These are phyloP conservation scores for Lactarius akahatsu DNA, from an alignment of 768 basidiomycete species.

Conservation along the genomic window DNA sequence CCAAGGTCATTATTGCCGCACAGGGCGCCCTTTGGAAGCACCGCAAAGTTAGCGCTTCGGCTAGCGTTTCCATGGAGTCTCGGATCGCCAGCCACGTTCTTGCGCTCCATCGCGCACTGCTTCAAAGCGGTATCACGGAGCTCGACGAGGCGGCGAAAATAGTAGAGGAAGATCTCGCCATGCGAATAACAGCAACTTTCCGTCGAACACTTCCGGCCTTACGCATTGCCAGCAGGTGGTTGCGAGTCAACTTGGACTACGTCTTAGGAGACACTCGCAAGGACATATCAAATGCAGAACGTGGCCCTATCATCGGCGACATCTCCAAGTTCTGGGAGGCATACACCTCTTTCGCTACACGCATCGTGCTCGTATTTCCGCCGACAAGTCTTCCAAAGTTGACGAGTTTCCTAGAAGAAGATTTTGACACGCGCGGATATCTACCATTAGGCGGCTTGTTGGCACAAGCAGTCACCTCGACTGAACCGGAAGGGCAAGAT, in stretches of 20 bases:
- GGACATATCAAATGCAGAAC: conserved; percentile 23
- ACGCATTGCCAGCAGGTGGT: conserved; percentile 88
- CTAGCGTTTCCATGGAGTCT: conserved; percentile 50
- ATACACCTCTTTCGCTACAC: conserved; percentile 64
- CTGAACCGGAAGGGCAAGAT: conserved; percentile 12
- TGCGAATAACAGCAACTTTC: conserved; percentile 82
- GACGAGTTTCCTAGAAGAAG: conserved; percentile 76
- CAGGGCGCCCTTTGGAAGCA: conserved; percentile 86
- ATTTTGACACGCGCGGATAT: conserved; percentile 86
- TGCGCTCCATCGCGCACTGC: conserved; percentile 57
- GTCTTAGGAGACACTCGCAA: conserved; percentile 21
- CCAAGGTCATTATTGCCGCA: conserved; percentile 67
- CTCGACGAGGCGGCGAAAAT: conserved; percentile 57
- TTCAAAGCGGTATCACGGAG: conserved; percentile 64
- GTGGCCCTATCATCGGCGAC: conserved; percentile 38
- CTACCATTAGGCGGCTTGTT: conserved; percentile 71
- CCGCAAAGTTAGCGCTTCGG: conserved; percentile 62
- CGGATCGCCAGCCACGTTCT: conserved; percentile 68
- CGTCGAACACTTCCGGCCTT: conserved; percentile 84
- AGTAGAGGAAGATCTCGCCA: conserved; percentile 62
- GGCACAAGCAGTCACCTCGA: conserved; percentile 33
- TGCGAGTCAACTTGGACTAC: conserved; percentile 58
- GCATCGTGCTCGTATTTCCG: conserved; percentile 70
- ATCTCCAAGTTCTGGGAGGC: conserved; percentile 65
- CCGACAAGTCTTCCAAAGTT: conserved; percentile 55